phyloP scores from a whole-genome alignment of 495 filamentous ascomycete species.

The Aeminium ludgeri region DNA sequence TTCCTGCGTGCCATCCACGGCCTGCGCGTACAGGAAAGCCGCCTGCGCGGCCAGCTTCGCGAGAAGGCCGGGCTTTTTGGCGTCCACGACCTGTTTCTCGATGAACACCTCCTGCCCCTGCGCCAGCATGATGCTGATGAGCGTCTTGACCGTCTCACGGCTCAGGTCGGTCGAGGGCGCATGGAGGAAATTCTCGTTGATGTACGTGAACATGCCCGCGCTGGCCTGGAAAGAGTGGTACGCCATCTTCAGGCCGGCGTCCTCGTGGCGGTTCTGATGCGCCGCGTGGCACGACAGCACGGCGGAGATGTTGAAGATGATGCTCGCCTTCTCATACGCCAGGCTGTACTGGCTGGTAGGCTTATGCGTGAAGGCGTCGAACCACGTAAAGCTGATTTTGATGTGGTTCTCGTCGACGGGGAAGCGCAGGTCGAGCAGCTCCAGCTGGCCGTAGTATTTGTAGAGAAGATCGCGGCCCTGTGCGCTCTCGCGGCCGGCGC shows the following conservation, averaged over 20 bases:
- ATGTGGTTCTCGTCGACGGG: slow-evolving; percentile 97
- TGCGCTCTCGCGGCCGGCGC: slow-evolving; percentile 91
- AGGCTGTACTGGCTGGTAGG: slow-evolving; percentile 88
- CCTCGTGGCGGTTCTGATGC: slow-evolving; percentile 78
- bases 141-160: slow-evolving; percentile 81
- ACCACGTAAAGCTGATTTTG: slow-evolving; percentile 98
- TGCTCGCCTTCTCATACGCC: slow-evolving; percentile 95
- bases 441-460: slow-evolving; percentile 93
- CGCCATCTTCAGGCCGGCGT: slow-evolving; percentile 81
- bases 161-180: slow-evolving; percentile 90
- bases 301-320: slow-evolving; percentile 98
- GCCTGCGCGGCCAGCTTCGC: slow-evolving; percentile 89
- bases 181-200: slow-evolving; percentile 97
- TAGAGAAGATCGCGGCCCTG: slow-evolving; percentile 86
- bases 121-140: slow-evolving; percentile 84
- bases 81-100: slow-evolving; percentile 86
- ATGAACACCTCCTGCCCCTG: slow-evolving; percentile 95
- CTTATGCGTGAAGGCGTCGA: slow-evolving; percentile 96
- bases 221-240: slow-evolving; percentile 98
- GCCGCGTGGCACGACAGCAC: slow-evolving; percentile 93
- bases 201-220: slow-evolving; percentile 98
- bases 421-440: slow-evolving; percentile 84
- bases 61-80: slow-evolving; percentile 80
- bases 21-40: slow-evolving; percentile 72
- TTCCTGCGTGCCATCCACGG: slow-evolving; percentile 75